A percentile compares a stretch with the other conserved stretches of the same genome.
Evolutionary conservation across 1,284 basidiomycete genomes (phyloP).

Genomic region (Violaceomyces palustris): DNA sequence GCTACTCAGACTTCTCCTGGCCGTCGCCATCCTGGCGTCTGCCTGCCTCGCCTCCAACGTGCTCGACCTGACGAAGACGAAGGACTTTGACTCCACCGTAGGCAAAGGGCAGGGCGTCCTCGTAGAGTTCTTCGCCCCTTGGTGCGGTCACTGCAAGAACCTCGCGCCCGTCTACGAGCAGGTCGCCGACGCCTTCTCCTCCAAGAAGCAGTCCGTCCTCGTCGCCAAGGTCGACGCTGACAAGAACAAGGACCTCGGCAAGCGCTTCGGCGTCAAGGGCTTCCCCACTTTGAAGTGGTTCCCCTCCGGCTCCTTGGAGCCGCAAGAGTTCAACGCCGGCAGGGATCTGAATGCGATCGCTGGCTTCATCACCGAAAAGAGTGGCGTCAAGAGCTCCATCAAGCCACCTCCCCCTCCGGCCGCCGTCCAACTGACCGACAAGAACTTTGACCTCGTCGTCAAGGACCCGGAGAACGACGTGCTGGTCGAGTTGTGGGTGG

Average conservation of each 20-base stretch:
- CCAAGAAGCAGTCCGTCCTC: constrained; percentile 68
- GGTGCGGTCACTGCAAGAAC: constrained; percentile 60
- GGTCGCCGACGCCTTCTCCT: constrained; percentile 74
- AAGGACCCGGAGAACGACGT: constrained; percentile 72
- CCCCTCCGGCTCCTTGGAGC: constrained; percentile 58
- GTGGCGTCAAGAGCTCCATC: constrained; percentile 75
- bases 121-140: constrained; percentile 50
- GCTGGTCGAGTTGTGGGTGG: constrained; percentile 86
- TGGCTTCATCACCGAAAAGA: constrained; percentile 67
- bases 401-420: constrained; percentile 75
- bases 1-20: constrained; percentile 10
- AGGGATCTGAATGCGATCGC: constrained; percentile 75
- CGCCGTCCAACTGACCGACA: constrained; percentile 65
- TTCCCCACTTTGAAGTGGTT: constrained; percentile 95
- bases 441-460: constrained; percentile 72
- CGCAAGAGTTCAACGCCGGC: constrained; percentile 69
- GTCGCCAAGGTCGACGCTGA: constrained; percentile 93
- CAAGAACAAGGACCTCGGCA: constrained; percentile 66
- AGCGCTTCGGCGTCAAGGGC: constrained; percentile 69
- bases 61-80: constrained; percentile 43
- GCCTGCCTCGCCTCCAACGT: constrained; percentile 34
- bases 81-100: constrained; percentile 37
- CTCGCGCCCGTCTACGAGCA: constrained; percentile 83
- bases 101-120: constrained; percentile 38
- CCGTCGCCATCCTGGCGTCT: constrained; percentile 17